Conservation (phyloP, 2,329 filamentous ascomycete genomes). For the Exserohilum turcica region DNA sequence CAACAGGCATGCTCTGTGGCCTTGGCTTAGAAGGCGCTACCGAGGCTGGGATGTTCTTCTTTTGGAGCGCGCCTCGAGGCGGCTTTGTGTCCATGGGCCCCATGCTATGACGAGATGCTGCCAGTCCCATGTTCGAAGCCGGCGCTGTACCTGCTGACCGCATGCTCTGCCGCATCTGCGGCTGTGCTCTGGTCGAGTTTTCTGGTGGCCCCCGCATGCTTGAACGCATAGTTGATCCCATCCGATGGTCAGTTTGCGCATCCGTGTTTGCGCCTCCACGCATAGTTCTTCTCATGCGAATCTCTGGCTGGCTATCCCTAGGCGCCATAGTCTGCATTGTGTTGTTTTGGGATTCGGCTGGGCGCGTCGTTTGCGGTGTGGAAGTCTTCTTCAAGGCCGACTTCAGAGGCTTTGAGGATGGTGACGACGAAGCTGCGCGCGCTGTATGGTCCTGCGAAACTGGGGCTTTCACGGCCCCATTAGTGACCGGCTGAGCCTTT, state of each 20-base stretch:
- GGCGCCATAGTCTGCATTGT: slow-evolving; percentile 12
- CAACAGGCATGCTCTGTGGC: slow-evolving; percentile 35
- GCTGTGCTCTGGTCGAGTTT: slow-evolving; percentile 14
- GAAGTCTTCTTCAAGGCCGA: slow-evolving; percentile 51
- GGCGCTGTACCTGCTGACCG: slow-evolving; percentile 43
- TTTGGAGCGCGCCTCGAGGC: slow-evolving; percentile 46
- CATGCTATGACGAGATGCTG: slow-evolving; percentile 44
- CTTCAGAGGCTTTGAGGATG: slow-evolving; percentile 43
- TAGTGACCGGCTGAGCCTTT: slow-evolving; percentile 7
- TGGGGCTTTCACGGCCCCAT: slow-evolving; percentile 19
- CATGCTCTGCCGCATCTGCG: slow-evolving; percentile 56
- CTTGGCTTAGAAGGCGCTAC: slow-evolving; percentile 25
- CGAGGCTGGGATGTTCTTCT: slow-evolving; percentile 45
- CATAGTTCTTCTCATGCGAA: slow-evolving; percentile 48
- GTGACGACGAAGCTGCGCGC: slow-evolving; percentile 11
- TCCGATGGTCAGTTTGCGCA: slow-evolving; percentile 19
- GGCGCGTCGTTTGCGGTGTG: slow-evolving; percentile 18
- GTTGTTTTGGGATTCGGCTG: slow-evolving; percentile 18
- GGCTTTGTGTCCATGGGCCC: slow-evolving; percentile 29
- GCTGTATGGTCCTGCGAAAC: slow-evolving; percentile 10
- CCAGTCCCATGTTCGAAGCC: slow-evolving; percentile 35
- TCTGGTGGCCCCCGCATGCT: slow-evolving; percentile 44
- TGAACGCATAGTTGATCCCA: slow-evolving; percentile 39
- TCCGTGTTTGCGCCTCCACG: slow-evolving; percentile 15
- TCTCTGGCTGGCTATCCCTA: slow-evolving; percentile 15